These are phyloP conservation scores for Chalaropsis thielavioides DNA, from an alignment of 2,329 filamentous ascomycete genomes.

Conservation along the genomic window DNA sequence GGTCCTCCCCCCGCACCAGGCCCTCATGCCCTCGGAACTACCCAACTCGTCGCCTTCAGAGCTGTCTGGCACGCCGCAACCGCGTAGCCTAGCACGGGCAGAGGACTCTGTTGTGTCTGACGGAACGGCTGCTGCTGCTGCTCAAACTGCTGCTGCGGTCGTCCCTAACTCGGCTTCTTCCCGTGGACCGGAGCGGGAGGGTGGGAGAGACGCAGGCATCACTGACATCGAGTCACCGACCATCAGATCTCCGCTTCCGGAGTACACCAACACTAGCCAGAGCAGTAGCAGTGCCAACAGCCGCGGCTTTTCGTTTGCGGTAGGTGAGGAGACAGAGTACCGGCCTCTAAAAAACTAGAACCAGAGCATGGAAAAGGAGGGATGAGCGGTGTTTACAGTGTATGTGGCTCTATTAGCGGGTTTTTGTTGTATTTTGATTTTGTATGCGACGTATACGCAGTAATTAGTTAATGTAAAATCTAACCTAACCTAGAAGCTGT, in stretches of 20 bases:
- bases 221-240: background rate
- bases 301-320: conserved; percentile 24
- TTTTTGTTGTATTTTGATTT: background rate
- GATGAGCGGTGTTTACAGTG: background rate
- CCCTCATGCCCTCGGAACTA: background rate
- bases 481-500: background rate
- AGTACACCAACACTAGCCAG: background rate
- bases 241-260: background rate
- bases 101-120: background rate
- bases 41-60: background rate
- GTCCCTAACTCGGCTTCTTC: background rate
- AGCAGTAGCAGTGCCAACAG: background rate
- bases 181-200: background rate
- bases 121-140: background rate
- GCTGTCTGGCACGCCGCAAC: background rate
- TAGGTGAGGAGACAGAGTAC: conserved; percentile 22
- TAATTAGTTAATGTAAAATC: background rate
- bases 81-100: background rate
- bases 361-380: background rate
- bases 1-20: background rate
- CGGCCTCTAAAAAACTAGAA: conserved; percentile 20
- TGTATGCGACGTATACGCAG: no score
- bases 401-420: background rate
- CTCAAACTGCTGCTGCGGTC: background rate
- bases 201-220: background rate